A percentile compares a stretch with the other conserved stretches of the same genome.
Conservation (phyloP, 2,329 filamentous ascomycete genomes). For the Dactylellina parvicollis region DNA sequence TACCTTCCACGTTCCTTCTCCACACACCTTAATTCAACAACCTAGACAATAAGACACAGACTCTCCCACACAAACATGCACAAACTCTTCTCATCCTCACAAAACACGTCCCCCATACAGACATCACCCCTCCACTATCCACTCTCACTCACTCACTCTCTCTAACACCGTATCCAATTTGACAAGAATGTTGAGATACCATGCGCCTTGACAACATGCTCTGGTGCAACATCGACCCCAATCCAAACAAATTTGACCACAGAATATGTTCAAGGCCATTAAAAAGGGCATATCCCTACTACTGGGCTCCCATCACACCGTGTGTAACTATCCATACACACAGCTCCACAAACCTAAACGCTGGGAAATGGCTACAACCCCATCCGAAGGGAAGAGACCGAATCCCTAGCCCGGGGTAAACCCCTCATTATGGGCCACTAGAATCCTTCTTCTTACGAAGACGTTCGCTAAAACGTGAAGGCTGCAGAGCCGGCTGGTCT, state of each 20-base stretch:
- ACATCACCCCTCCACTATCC: neutral
- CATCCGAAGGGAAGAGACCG: neutral
- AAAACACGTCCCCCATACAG: no score
- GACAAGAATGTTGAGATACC: constrained; percentile 13
- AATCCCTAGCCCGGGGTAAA: neutral
- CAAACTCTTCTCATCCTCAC: neutral
- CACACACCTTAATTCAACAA: no score
- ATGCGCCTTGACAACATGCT: constrained; percentile 15
- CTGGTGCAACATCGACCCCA: constrained; percentile 18
- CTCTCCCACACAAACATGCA: neutral
- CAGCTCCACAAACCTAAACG: no score
- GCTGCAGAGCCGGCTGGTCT: constrained; percentile 6
- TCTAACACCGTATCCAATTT: constrained; percentile 1
- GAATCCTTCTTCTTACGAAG: constrained; percentile 11
- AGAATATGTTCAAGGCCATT: constrained; percentile 18
- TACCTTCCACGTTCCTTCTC: no score
- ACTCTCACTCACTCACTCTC: neutral
- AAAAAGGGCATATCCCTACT: constrained; percentile 8
- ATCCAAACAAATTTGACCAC: constrained; percentile 10
- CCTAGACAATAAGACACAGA: no score
- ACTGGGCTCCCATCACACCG: neutral
- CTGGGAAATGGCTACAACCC: constrained; percentile 3
- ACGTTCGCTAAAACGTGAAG: constrained; percentile 22
- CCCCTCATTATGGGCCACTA: neutral
- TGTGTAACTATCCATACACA: neutral